Evolutionary conservation across 2,329 filamentous ascomycete genomes (phyloP).

Genomic region (Diplodia sapinea): DNA sequence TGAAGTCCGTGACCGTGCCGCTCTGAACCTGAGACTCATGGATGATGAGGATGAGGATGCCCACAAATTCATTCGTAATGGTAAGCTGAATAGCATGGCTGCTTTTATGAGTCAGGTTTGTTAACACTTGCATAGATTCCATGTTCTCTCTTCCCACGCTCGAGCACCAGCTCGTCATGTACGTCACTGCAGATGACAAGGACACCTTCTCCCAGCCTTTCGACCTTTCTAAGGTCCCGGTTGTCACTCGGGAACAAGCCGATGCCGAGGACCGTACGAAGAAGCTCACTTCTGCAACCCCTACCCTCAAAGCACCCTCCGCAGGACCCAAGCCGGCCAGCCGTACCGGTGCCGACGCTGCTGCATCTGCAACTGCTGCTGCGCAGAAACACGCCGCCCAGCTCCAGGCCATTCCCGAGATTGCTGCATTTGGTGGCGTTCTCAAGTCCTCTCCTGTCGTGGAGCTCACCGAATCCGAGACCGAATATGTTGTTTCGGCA

Average conservation of each 20-base stretch:
- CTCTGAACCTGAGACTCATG: constrained; percentile 91
- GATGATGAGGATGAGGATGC: constrained; percentile 87
- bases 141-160: constrained; percentile 95
- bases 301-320: constrained; percentile 91
- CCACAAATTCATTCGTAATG: constrained; percentile 88
- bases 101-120: neutral
- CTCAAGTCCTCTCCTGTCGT: constrained; percentile 88
- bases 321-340: constrained; percentile 75
- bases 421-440: constrained; percentile 85
- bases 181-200: constrained; percentile 91
- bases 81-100: constrained; percentile 55
- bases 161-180: constrained; percentile 96
- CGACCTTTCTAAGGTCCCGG: constrained; percentile 86
- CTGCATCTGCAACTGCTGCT: constrained; percentile 77
- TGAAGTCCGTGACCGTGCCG: constrained; percentile 94
- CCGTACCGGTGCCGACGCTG: constrained; percentile 73
- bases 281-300: constrained; percentile 92
- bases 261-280: constrained; percentile 95
- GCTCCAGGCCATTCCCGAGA: constrained; percentile 85
- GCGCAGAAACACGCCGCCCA: constrained; percentile 83
- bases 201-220: constrained; percentile 84
- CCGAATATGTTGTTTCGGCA: constrained; percentile 91
- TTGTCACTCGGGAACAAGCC: constrained; percentile 94
- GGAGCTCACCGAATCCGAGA: constrained; percentile 95
- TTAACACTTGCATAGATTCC: constrained; percentile 65